Base-by-base conservation (phyloP, 108 stramenopile genomes). In the Halocafeteria seosinensis region DNA sequence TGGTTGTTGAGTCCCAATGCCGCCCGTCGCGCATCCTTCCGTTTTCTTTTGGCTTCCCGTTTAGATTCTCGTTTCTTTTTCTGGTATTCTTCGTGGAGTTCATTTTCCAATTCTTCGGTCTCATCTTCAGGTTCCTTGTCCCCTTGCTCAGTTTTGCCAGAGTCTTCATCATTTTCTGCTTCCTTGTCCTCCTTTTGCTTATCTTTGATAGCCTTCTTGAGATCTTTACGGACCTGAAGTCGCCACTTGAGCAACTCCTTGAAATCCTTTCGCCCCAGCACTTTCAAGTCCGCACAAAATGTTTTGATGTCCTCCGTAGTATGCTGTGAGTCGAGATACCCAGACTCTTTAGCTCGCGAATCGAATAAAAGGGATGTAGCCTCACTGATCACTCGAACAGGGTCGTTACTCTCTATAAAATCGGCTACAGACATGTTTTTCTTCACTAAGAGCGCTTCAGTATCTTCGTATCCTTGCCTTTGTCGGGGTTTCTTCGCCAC, bases 231-330 rank as follows among this genome's bases (percentile, higher is more conserved):
- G 6, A 53, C 50, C 6, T 59, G 62, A 33, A 2, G 71, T 33
- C 97, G 80, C 97, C 97, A 99, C 58, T 73, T 79, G 53, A 99
- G 72, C 42, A 99, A 70, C 25, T 76, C 74, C 64, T 87, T 88
- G 67, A 99, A 95, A 65, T 99, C 97, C n/a, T 76, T 73, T 72
- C 91, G 90, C 67, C 93, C 92, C 26, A 99, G 68, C 6, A 99
- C 87, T 62, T 91, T 87, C 53, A 93, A 66, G 71, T 95, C 94
- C 27, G 73, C 72, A 25, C 86, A 75, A 73, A 85, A 85, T 28
- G 81, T 80, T 58, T 84, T 84, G 26, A 96, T 81, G 68, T 96
- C 97, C 23, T 68, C 50, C 0, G 88, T 87, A 13, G 92, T 95
- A 30, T 73, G 61, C 13, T 77, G 77, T 78, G 91, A 86, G 38